Evolutionary conservation across 2,329 filamentous ascomycete species (phyloP).

Genomic region (Nigrospora osmanthi): DNA sequence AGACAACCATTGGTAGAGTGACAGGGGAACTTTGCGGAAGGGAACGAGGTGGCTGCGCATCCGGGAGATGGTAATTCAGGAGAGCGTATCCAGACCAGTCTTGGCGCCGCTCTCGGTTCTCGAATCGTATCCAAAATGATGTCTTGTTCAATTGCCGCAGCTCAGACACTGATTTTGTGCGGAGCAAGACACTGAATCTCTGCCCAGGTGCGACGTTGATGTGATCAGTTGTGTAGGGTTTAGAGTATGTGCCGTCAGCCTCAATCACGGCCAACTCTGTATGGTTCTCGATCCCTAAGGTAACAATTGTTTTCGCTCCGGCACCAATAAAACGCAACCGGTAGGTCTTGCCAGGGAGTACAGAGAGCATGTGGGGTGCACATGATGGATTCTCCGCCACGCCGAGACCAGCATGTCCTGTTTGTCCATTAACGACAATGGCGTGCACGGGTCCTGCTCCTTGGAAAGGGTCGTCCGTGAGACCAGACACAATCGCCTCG

Average conservation of each 20-base stretch:
- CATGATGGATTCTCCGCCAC: constrained; percentile 25
- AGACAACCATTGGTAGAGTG: constrained; percentile 22
- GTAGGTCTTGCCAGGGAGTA: constrained; percentile 53
- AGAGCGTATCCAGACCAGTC: constrained; percentile 40
- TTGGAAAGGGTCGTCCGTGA: constrained; percentile 38
- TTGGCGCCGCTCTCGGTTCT: constrained; percentile 39
- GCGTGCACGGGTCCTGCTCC: constrained; percentile 53
- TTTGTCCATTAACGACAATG: constrained; percentile 49
- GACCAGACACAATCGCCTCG: constrained; percentile 36
- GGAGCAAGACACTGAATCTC: constrained; percentile 50
- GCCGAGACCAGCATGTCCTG: constrained; percentile 29
- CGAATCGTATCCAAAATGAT: constrained; percentile 37
- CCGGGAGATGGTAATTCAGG: constrained; percentile 29
- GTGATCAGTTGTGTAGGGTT: constrained; percentile 33
- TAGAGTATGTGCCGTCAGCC: constrained; percentile 49
- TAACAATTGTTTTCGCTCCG: constrained; percentile 45
- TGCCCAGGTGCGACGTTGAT: constrained; percentile 51
- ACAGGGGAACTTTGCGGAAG: constrained; percentile 22
- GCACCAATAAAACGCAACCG: constrained; percentile 52
- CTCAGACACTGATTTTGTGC: constrained; percentile 39
- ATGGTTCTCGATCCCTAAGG: constrained; percentile 50
- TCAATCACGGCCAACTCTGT: constrained; percentile 48
- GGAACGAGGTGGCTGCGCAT: constrained; percentile 6
- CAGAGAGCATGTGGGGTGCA: constrained; percentile 42
- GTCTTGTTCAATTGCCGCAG: constrained; percentile 21